Base-by-base conservation (phyloP, 139 green algal species). In the Chlamydomonas urium region DNA sequence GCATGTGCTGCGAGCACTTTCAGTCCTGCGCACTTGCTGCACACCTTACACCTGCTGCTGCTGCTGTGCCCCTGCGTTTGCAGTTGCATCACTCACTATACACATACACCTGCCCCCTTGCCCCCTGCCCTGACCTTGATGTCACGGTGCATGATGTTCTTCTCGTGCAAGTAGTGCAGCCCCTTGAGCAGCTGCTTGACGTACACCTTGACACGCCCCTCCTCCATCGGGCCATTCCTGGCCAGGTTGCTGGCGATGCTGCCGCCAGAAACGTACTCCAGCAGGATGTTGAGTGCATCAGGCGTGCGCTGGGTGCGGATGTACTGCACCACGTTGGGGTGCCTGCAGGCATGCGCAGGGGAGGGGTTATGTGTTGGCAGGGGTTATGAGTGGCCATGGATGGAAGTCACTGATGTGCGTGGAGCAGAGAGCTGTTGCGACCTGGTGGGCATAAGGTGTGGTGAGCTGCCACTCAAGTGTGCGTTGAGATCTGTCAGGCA, bases 231-330 rank as follows among this genome's bases (percentile, higher is more conserved):
- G 75, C 0, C 90, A 83, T 96, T 97, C 48, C 88, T 91, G 60
- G 82, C 76, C 24, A 97, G 83, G 53, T 97, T 72, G 31, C 73
- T 86, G 21, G 91, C 85, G 29, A 99, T 97, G 47, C 90, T 95
- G 33, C 94, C 94, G 23, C 94, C 94, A 2, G 92, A 83, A 21
- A 97, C 93, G 63, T 91, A 98, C 85, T 99, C 95, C 38, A 98
- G 81, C 72, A 99, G 98, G 74, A 99, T 98, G 88, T 97, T 94
- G 33, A 99, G 77, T 28, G 71, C 59, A 3, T 93, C 81, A 0
- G 76, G 47, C 1, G 72, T 89, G 35, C 78, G 81, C 70, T 94
- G 85, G 3, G 89, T 96, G 66, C 94, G 92, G 32, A 98, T 77
- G 85, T 98, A 98, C 14, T 83, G 85, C 60, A 98, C 94, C 56